Percentiles rank a stretch among this genome's conserved stretches.
These are phyloP conservation scores for Sphagnurus paluster DNA, from an alignment of 1,284 basidiomycete genomes.

Conservation along the genomic window DNA sequence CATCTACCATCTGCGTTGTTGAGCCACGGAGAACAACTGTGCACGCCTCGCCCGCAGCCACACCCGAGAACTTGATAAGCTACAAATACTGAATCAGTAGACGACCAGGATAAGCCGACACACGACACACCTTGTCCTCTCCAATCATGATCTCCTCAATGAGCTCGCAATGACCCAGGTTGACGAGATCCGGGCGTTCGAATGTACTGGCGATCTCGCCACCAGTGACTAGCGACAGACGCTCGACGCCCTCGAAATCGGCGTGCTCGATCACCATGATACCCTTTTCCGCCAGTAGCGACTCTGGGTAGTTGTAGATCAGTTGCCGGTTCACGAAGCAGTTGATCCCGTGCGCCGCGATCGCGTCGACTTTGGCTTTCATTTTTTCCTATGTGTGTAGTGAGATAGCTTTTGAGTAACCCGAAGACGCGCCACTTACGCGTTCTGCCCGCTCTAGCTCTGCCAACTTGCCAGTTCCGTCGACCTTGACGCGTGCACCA, in stretches of 20 bases:
- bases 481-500: conserved; percentile 94
- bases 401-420: not conserved
- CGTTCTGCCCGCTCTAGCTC: conserved; percentile 96
- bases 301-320: conserved; percentile 99
- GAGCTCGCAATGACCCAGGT: conserved; percentile 90
- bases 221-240: conserved; percentile 93
- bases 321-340: conserved; percentile 98
- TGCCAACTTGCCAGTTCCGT: conserved; percentile 94
- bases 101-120: no score
- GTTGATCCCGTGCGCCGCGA: conserved; percentile 95
- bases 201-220: conserved; percentile 98
- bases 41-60: conserved; percentile 98
- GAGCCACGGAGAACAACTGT: conserved; percentile 97
- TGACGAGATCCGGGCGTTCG: conserved; percentile 91
- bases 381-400: conserved; percentile 88
- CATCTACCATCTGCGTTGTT: conserved; percentile 98
- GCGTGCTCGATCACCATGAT: conserved; percentile 98
- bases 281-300: conserved; percentile 88
- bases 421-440: conserved; percentile 36
- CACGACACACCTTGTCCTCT: conserved; percentile 84
- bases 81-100: conserved; percentile 31
- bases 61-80: conserved; percentile 99
- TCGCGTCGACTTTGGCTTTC: conserved; percentile 97
- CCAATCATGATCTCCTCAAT: conserved; percentile 99
- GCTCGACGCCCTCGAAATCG: conserved; percentile 98